Conservation (phyloP, 495 filamentous ascomycete genomes). For the Penicillium manginii region DNA sequence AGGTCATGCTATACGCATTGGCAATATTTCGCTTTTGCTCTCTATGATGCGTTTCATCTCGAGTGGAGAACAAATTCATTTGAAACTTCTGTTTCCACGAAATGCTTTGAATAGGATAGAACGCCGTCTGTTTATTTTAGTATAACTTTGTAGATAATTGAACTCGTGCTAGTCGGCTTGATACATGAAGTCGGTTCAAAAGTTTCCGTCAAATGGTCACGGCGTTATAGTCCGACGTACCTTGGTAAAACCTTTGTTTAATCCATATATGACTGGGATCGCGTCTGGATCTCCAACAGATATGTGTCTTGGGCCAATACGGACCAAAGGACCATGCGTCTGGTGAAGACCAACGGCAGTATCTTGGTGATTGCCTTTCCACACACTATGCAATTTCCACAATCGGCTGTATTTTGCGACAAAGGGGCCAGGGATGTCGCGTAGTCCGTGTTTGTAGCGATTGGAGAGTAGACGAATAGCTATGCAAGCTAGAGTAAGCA, state of each 20-base stretch:
- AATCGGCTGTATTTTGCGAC: constrained; percentile 38
- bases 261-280: constrained; percentile 43
- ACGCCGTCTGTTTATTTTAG: constrained; percentile 34
- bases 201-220: background rate
- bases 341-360: constrained; percentile 37
- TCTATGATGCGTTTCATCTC: constrained; percentile 30
- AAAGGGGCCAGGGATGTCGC: constrained; percentile 39
- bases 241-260: background rate
- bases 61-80: constrained; percentile 40
- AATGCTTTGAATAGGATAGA: constrained; percentile 45
- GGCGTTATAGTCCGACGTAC: too few relatives aligned
- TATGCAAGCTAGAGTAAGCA: background rate
- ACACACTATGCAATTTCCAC: constrained; percentile 40
- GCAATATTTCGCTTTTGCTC: constrained; percentile 35
- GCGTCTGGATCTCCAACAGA: constrained; percentile 40
- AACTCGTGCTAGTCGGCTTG: background rate
- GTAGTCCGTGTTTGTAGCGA: constrained; percentile 16
- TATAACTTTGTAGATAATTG: background rate
- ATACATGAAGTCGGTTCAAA: background rate
- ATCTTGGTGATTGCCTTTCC: constrained; percentile 38
- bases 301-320: constrained; percentile 43
- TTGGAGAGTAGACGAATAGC: constrained; percentile 10
- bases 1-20: constrained; percentile 37
- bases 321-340: constrained; percentile 44
- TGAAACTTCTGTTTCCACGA: constrained; percentile 34